Evolutionary conservation across 495 filamentous ascomycete species (phyloP), one percentile per base, ranked within the genome.

Genomic region (Parmelia sp.): DNA sequence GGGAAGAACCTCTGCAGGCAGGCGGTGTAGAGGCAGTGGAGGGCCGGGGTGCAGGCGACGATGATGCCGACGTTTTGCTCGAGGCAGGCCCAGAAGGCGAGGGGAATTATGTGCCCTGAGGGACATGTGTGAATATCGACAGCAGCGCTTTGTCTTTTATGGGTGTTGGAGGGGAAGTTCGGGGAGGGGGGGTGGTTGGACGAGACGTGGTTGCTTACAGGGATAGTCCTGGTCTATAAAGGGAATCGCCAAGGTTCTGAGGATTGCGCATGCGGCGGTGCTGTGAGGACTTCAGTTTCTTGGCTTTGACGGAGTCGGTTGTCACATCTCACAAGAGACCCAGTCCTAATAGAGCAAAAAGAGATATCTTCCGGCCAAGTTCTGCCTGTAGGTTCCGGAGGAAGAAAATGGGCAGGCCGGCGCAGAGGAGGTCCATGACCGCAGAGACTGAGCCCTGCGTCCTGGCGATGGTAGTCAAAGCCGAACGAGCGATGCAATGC

Each of bases 251-350:
- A 4, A 8, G 27, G 29, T 35, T 11, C 51, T 33, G 29, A 31
- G 51, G 11, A 33, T 33, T 0, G 29, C 51, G 21, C 51, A 55
- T 33, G 29, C 51, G 4, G 29, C 51, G 3, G 51, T 55, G 29
- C 51, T 55, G 29, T 9, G 3, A n/a, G 19, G 7, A 31, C 9
- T 15, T 55, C 29, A 55, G 51, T 55, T 29, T 55, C 21, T 9
- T 21, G 21, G 27, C 19, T 33, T 33, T 23, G 51, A 55, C 19
- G 15, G 51, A 1, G 51, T 33, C 29, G 35, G 35, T 53, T 15
- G 51, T 33, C 2, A 17, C 27, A n/a, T 55, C 61, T 57, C 42
- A 63, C 61, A 63, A 63, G 33, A 63, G 33, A 17, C 61, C 61
- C 2, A 63, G 61, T 58, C 61, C 61, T 15, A 63, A 36, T 3